Evolutionary conservation across 2,329 filamentous ascomycete species (phyloP).

Genomic region (Aspergillus quadricinctus): DNA sequence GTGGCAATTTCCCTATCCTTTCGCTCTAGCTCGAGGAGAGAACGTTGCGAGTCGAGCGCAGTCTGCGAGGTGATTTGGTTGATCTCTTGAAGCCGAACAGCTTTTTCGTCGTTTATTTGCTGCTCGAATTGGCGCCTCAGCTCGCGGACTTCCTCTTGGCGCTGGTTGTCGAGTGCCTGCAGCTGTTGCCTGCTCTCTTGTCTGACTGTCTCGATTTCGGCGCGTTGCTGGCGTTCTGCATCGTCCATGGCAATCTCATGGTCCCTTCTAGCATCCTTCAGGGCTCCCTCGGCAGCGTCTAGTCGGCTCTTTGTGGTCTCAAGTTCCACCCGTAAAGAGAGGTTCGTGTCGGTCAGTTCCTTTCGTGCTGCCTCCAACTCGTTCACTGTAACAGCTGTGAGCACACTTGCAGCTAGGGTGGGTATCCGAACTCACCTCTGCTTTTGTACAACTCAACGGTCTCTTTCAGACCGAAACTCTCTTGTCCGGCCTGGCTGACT

Average conservation of each 20-base stretch:
- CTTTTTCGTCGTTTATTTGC: slow-evolving; percentile 62
- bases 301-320: slow-evolving; percentile 56
- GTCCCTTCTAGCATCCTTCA: slow-evolving; percentile 51
- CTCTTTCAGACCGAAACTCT: slow-evolving; percentile 68
- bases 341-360: slow-evolving; percentile 49
- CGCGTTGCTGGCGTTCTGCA: slow-evolving; percentile 48
- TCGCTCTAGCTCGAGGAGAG: slow-evolving; percentile 44
- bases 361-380: slow-evolving; percentile 54
- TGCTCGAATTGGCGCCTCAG: slow-evolving; percentile 59
- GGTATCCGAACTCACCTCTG: slow-evolving; percentile 54
- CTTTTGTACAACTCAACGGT: slow-evolving; percentile 69
- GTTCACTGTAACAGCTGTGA: slow-evolving; percentile 39
- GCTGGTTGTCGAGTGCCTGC: slow-evolving; percentile 55
- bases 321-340: slow-evolving; percentile 62
- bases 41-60: slow-evolving; percentile 36
- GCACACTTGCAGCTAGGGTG: slow-evolving; percentile 1
- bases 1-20: slow-evolving; percentile 53
- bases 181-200: slow-evolving; percentile 49
- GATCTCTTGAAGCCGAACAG: slow-evolving; percentile 37
- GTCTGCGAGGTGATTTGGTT: slow-evolving; percentile 30
- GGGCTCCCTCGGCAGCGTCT: slow-evolving; percentile 43
- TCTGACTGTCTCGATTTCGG: slow-evolving; percentile 39
- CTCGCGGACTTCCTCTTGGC: slow-evolving; percentile 65
- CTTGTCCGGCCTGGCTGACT: slow-evolving; percentile 64
- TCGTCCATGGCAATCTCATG: slow-evolving; percentile 52